These are phyloP conservation scores for Cystofilobasidium capitatum DNA, from an alignment of 768 basidiomycete genomes.

Conservation along the genomic window DNA sequence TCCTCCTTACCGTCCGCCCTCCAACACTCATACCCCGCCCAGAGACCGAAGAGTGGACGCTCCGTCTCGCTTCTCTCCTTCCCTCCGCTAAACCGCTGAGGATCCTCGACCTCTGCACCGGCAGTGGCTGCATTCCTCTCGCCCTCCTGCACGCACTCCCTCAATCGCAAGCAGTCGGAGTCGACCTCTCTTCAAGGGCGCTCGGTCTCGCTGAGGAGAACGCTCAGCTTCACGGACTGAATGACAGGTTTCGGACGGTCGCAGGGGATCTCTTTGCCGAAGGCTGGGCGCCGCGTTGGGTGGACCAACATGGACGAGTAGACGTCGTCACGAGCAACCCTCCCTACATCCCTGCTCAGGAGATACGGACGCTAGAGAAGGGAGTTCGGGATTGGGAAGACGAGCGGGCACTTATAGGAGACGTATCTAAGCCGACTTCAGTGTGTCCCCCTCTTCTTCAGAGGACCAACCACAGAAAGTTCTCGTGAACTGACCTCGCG, in stretches of 20 bases:
- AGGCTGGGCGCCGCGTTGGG: not conserved
- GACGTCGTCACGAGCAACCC: conserved; percentile 26
- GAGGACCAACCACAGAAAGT: too few relatives aligned
- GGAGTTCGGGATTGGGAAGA: conserved; percentile 17
- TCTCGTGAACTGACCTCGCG: too few relatives aligned
- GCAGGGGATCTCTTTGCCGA: conserved; percentile 5
- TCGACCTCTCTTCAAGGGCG: conserved; percentile 62
- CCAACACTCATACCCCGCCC: conserved; percentile 90
- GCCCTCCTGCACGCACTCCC: conserved; percentile 51
- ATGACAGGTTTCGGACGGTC: not conserved
- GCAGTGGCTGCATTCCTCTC: conserved; percentile 82
- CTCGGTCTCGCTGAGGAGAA: conserved; percentile 48
- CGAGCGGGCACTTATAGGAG: conserved; percentile 8
- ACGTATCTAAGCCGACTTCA: not conserved
- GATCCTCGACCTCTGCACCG: conserved; percentile 84
- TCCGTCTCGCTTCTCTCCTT: conserved; percentile 47
- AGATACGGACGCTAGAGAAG: conserved; percentile 15
- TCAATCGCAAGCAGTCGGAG: conserved; percentile 48
- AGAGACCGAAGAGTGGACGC: conserved; percentile 80
- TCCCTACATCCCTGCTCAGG: conserved; percentile 19
- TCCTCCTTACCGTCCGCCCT: conserved; percentile 59
- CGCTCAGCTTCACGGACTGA: conserved; percentile 31
- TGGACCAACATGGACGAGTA: not conserved
- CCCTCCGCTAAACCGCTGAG: conserved; percentile 38
- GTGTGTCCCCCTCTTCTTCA: too few relatives aligned